phyloP scores from a whole-genome alignment of 2,329 filamentous ascomycete genomes.

The Sporothrix pallida region DNA sequence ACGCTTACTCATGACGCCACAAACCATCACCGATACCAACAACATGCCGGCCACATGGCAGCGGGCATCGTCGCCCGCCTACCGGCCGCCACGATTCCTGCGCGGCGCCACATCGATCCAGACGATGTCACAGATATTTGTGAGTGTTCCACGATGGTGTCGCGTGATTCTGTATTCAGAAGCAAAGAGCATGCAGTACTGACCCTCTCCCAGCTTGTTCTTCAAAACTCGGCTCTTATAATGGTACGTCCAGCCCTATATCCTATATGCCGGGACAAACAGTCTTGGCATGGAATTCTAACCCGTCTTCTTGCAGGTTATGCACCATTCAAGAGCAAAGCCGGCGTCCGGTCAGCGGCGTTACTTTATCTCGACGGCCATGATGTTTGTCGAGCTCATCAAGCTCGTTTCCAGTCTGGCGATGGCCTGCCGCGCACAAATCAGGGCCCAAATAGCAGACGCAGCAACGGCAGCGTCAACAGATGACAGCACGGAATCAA shows the following conservation, averaged over 20 bases:
- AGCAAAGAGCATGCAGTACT: background rate
- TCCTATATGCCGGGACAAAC: background rate
- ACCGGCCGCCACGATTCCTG: constrained; percentile 1
- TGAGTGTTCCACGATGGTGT: background rate
- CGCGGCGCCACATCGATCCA: constrained; percentile 18
- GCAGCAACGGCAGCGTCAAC: background rate
- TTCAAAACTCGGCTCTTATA: constrained; percentile 27
- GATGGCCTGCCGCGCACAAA: background rate
- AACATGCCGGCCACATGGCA: background rate
- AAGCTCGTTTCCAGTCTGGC: constrained; percentile 23
- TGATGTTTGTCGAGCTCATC: constrained; percentile 26
- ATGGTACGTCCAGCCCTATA: constrained; percentile 12
- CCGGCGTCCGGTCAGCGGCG: background rate
- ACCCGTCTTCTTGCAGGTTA: constrained; percentile 2
- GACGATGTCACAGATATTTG: constrained; percentile 19
- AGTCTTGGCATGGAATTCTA: background rate
- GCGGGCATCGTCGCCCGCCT: constrained; percentile 12
- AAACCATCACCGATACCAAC: background rate
- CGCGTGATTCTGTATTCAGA: too few relatives aligned
- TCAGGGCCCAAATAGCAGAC: background rate
- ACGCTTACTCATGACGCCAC: background rate
- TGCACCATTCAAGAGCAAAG: constrained; percentile 25
- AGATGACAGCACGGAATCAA: background rate
- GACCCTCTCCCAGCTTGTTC: constrained; percentile 20
- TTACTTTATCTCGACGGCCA: constrained; percentile 28